A percentile compares a stretch with the other conserved stretches of the same genome.
Evolutionary conservation across 2,329 filamentous ascomycete species (phyloP).

Genomic region (Claviceps purpurea): DNA sequence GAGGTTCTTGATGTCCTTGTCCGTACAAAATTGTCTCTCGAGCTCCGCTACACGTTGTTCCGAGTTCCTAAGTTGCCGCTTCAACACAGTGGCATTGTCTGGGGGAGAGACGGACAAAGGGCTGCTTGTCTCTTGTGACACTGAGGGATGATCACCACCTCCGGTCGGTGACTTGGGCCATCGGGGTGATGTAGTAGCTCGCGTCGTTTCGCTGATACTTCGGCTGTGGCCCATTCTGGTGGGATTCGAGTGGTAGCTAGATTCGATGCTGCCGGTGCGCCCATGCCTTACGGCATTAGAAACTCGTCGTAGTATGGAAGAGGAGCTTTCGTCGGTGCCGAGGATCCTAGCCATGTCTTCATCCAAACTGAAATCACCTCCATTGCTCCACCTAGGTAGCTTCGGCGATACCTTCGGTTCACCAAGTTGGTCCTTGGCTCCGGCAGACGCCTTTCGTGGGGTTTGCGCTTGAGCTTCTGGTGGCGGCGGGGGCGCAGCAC

Average conservation of each 20-base stretch:
- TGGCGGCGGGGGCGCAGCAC: conserved; percentile 41
- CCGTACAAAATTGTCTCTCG: conserved; percentile 58
- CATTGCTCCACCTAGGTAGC: conserved; percentile 61
- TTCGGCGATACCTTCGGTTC: conserved; percentile 48
- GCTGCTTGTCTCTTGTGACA: conserved; percentile 50
- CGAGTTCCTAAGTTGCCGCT: conserved; percentile 64
- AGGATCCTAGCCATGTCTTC: conserved; percentile 89
- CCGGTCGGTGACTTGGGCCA: conserved; percentile 55
- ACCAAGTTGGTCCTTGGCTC: conserved; percentile 23
- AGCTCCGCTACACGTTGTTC: conserved; percentile 80
- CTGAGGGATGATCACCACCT: conserved; percentile 36
- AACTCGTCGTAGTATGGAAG: conserved; percentile 73
- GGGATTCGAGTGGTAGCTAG: conserved; percentile 23
- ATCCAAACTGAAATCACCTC: conserved; percentile 84
- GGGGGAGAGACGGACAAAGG: conserved; percentile 51
- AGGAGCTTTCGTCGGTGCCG: conserved; percentile 60
- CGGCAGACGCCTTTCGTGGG: conserved; percentile 33
- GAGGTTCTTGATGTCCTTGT: conserved; percentile 56
- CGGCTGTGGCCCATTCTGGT: conserved; percentile 38
- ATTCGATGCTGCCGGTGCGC: conserved; percentile 68
- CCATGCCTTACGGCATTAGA: conserved; percentile 92
- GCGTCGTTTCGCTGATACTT: conserved; percentile 55
- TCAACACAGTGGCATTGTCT: conserved; percentile 54
- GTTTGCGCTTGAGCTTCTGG: conserved; percentile 17
- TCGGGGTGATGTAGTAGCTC: conserved; percentile 49